A percentile compares a stretch with the other conserved stretches of the same genome.
These are phyloP conservation scores for Anisodus tanguticus DNA, from an alignment of 257 asterid genomes.

Conservation along the genomic window DNA sequence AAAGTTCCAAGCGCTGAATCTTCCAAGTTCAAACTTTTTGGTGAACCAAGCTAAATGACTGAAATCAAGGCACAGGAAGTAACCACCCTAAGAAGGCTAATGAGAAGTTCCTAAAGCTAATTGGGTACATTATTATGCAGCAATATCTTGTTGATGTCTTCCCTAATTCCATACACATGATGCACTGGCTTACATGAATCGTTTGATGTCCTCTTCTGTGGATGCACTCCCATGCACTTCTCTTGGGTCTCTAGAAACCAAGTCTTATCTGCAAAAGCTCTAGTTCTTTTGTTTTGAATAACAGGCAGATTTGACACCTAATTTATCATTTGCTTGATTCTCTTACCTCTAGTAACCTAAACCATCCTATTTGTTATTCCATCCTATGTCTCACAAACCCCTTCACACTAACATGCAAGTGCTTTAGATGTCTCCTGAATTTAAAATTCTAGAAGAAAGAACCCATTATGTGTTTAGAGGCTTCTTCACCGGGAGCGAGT, in stretches of 20 bases:
- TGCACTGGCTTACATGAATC: neutral
- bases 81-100: neutral
- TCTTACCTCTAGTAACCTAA: neutral
- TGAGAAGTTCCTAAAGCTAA: neutral
- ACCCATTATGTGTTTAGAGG: neutral
- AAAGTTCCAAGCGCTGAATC: neutral
- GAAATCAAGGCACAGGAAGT: neutral
- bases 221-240: neutral
- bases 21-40: neutral
- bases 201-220: neutral
- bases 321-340: neutral
- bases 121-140: neutral
- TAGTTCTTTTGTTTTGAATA: neutral
- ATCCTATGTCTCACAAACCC: neutral
- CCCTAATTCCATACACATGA: neutral
- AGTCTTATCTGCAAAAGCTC: neutral
- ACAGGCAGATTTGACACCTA: neutral
- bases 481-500: neutral
- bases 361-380: neutral
- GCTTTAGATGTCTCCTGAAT: neutral
- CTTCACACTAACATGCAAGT: neutral
- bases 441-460: neutral
- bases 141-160: neutral
- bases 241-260: neutral
- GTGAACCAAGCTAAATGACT: neutral